Conservation (phyloP, 2,329 filamentous ascomycete species). For the Podosphaera fusca region DNA sequence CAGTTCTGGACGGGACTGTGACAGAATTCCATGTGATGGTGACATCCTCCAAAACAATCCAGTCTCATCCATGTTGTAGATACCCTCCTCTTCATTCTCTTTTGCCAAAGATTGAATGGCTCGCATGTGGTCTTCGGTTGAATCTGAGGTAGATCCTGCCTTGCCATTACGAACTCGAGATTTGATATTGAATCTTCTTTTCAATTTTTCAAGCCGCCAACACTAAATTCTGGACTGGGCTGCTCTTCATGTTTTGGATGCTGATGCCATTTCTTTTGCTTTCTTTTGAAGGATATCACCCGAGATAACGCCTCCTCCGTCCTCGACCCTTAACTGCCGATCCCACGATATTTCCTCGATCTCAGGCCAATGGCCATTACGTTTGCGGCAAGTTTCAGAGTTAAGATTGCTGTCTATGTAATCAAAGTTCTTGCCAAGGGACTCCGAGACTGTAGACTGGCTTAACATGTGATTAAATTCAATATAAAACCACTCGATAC, state of each 20-base stretch:
- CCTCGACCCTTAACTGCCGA: too few species aligned
- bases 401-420: too few species aligned
- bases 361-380: too few species aligned
- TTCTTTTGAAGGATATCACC: too few species aligned
- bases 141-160: not conserved
- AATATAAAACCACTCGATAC: too few species aligned
- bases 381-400: too few species aligned
- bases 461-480: too few species aligned
- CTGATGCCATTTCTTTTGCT: not conserved
- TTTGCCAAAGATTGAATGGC: not conserved
- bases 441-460: too few species aligned
- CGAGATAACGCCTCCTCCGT: too few species aligned
- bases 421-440: too few species aligned
- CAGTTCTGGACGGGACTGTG: conserved; percentile 7
- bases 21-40: conserved; percentile 19
- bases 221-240: too few species aligned
- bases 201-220: not conserved
- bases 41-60: not conserved
- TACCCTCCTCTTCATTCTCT: not conserved
- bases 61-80: not conserved
- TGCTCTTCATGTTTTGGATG: not conserved
- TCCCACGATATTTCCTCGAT: too few species aligned
- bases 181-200: not conserved
- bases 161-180: not conserved
- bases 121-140: not conserved